phyloP scores from a whole-genome alignment of 176 grass and related monocot species.

The Chrysopogon serrulatus region DNA sequence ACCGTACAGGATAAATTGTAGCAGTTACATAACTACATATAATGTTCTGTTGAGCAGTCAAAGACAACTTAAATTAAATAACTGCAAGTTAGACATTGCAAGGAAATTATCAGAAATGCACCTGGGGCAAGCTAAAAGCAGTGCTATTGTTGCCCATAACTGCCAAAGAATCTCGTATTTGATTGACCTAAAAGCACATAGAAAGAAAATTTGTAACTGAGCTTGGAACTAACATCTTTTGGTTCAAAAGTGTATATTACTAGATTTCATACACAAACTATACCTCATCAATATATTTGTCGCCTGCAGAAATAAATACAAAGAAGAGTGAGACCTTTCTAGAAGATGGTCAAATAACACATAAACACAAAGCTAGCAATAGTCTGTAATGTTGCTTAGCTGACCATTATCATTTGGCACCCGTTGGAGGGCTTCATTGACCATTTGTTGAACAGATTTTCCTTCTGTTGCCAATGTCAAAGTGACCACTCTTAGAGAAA shows the following conservation, averaged over 20 bases:
- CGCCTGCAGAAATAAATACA: slow-evolving; percentile 51
- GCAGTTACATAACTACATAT: neutral
- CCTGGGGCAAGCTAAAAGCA: slow-evolving; percentile 97
- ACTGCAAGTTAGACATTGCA: neutral
- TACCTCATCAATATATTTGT: slow-evolving; percentile 96
- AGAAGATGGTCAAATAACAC: slow-evolving; percentile 2
- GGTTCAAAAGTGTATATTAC: neutral
- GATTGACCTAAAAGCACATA: slow-evolving; percentile 67
- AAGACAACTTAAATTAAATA: slow-evolving; percentile 3
- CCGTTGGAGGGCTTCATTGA: slow-evolving; percentile 83
- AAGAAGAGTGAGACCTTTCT: neutral
- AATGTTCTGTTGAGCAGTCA: neutral
- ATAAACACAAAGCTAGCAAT: slow-evolving; percentile 7
- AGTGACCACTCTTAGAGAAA: neutral
- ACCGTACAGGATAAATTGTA: neutral
- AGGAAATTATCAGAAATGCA: slow-evolving; percentile 19
- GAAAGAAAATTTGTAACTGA: neutral
- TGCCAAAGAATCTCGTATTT: slow-evolving; percentile 94
- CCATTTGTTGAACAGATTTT: slow-evolving; percentile 99
- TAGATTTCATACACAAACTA: slow-evolving; percentile 14
- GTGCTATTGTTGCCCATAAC: slow-evolving; percentile 94
- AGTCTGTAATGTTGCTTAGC: neutral
- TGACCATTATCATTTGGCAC: slow-evolving; percentile 86
- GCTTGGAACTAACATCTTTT: neutral
- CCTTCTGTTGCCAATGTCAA: slow-evolving; percentile 67